phyloP scores from a whole-genome alignment of 345 rosid species.

The Mercurialis annua region DNA sequence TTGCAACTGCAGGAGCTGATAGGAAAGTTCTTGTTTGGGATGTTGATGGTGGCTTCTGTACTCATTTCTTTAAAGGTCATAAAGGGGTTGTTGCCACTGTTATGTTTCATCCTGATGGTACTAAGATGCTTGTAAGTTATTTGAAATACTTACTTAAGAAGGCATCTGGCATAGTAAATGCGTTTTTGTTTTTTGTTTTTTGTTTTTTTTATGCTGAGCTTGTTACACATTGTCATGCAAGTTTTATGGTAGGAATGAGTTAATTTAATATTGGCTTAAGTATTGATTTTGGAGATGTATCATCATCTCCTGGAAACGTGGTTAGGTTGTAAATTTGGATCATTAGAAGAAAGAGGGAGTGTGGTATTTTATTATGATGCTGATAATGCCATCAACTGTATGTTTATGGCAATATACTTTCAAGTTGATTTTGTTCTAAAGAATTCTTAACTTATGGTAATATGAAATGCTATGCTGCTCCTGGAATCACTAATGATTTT shows the following conservation, averaged over 20 bases:
- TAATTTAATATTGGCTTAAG: not conserved
- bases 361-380: not conserved
- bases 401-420: not conserved
- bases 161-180: not conserved
- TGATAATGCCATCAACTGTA: not conserved
- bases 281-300: not conserved
- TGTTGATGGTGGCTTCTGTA: slow-evolving; percentile 95
- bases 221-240: not conserved
- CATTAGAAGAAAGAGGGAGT: not conserved
- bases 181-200: not conserved
- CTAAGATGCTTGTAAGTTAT: slow-evolving; percentile 68
- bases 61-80: slow-evolving; percentile 94
- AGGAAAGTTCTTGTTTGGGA: slow-evolving; percentile 98
- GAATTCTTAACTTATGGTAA: not conserved
- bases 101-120: slow-evolving; percentile 72
- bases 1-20: slow-evolving; percentile 97
- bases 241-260: no score
- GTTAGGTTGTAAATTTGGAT: not conserved
- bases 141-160: not conserved
- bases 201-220: no score
- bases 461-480: no score
- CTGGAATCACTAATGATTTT: not conserved
- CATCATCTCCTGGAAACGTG: not conserved
- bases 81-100: slow-evolving; percentile 73
- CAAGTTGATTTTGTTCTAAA: not conserved